Base-by-base conservation (phyloP, 2,329 filamentous ascomycete genomes). In the Hymenoscyphus albidus region DNA sequence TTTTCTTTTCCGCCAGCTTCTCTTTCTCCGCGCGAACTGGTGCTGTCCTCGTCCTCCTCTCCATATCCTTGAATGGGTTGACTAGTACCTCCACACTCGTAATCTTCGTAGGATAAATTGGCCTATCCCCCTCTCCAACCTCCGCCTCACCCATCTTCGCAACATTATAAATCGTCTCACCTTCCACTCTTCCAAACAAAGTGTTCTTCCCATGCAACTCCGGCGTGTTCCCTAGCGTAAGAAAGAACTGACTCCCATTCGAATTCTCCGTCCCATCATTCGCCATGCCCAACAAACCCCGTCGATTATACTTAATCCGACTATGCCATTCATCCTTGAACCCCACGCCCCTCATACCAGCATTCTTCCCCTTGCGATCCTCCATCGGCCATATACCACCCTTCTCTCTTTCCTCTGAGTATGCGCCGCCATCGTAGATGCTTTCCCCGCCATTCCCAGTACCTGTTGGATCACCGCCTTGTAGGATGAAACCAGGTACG, bases 201-300 rank as follows among this genome's bases (percentile, higher is more conserved):
- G 95, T 98, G 77, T 97, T 97, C 78, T 91, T 92, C 61, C 89
- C 90, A 70, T 90, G 92, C 73, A 99, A 77, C 80, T 98, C 93
- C 32, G 92, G 88, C 31, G 93, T 83, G 74, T 89, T 93, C 68
- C 87, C 93, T 62, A 99, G 79, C 0, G 95, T 98, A 67, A 99
- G 88, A 80, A 99, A 99, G 82, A 98, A 98, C 77, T 99, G 95
- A 76, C 92, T 97, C 40, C 92, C 91, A 79, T 98, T 98, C 62
- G 91, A 91, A 73, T 93, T 83, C n/a, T 93, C 66, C 38, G 85
- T 84, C 57, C 93, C 89, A 67, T 91, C 89, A 77, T 98, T 98
- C 35, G 95, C 95, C 93, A 98, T 97, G n/a, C 91, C 95, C 71
- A 99, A 78, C 71, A 98, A 79, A 0, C 95, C 95, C 66, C 95